Evolutionary conservation across 495 filamentous ascomycete genomes (phyloP).

Genomic region (Podospora sp.): DNA sequence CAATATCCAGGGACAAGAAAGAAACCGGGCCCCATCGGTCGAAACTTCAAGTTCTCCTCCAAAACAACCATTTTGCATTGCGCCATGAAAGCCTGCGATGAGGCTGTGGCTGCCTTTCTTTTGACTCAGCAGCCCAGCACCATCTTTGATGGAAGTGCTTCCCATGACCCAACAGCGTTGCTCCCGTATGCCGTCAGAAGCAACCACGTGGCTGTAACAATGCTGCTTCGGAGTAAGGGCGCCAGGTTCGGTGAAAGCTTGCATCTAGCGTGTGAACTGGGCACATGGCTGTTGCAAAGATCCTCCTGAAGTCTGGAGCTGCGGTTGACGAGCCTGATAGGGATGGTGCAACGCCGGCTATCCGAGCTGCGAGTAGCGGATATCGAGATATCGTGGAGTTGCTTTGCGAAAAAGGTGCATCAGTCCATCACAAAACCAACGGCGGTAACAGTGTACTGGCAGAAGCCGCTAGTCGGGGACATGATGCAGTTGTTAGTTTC

Average conservation of each 20-base stretch:
- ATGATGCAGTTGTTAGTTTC: not conserved
- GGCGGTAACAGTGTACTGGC: too few relatives aligned
- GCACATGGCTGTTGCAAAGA: not conserved
- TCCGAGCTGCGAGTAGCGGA: not conserved
- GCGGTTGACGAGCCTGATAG: not conserved
- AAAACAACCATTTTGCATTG: not conserved
- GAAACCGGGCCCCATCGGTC: not conserved
- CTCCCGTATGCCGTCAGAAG: not conserved
- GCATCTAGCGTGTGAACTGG: not conserved
- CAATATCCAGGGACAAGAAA: not conserved
- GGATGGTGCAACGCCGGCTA: not conserved
- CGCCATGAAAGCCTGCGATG: not conserved
- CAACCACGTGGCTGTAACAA: too few relatives aligned
- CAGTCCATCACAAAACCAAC: too few relatives aligned
- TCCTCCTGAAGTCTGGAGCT: not conserved
- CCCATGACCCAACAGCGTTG: not conserved
- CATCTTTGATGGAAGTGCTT: not conserved
- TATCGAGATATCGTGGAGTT: not conserved
- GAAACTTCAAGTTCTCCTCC: not conserved
- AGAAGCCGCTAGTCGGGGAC: not conserved
- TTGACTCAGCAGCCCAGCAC: not conserved
- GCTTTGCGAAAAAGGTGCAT: not conserved
- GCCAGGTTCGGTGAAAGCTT: not conserved
- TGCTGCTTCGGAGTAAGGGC: not conserved
- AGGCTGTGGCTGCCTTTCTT: not conserved